Evolutionary conservation across 352 stramenopile species (phyloP).

Genomic region (Phytophthora rubi): DNA sequence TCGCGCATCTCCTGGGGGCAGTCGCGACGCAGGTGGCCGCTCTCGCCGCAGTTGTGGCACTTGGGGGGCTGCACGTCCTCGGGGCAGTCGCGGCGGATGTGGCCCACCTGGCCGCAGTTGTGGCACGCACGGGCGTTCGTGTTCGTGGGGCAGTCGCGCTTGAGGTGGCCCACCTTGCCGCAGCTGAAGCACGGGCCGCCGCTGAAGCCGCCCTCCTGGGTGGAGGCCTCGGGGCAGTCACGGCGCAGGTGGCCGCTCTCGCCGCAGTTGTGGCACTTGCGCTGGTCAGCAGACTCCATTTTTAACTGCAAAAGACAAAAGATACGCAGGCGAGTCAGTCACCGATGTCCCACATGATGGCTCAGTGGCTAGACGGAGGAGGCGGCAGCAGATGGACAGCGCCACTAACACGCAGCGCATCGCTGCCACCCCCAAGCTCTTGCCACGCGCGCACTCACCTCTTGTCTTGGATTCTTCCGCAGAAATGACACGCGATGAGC

Average conservation of each 20-base stretch:
- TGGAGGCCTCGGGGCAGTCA: constrained; percentile 70
- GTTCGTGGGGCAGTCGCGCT: constrained; percentile 76
- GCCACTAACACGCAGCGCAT: too few relatives aligned
- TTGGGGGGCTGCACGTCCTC: constrained; percentile 76
- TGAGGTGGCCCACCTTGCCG: constrained; percentile 82
- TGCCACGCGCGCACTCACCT: constrained; percentile 24
- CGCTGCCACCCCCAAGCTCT: not conserved
- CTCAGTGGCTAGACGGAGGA: not conserved
- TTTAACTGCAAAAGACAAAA: constrained; percentile 16
- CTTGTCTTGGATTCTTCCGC: constrained; percentile 47
- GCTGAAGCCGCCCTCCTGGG: constrained; percentile 48
- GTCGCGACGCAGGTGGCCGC: constrained; percentile 73
- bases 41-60: constrained; percentile 84
- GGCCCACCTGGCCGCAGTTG: constrained; percentile 81
- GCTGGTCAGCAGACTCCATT: constrained; percentile 57
- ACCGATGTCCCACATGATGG: not conserved
- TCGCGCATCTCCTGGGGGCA: constrained; percentile 74
- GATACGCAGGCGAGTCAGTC: constrained; percentile 24
- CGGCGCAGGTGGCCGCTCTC: constrained; percentile 75
- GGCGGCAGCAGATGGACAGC: not conserved
- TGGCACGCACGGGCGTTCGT: constrained; percentile 71
- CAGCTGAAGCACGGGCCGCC: constrained; percentile 74
- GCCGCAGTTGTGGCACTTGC: constrained; percentile 87
- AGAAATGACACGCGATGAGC: constrained; percentile 48
- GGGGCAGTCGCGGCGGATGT: constrained; percentile 83